Base-by-base conservation (phyloP, 176 grass and related monocot genomes). In the Secale cereale region DNA sequence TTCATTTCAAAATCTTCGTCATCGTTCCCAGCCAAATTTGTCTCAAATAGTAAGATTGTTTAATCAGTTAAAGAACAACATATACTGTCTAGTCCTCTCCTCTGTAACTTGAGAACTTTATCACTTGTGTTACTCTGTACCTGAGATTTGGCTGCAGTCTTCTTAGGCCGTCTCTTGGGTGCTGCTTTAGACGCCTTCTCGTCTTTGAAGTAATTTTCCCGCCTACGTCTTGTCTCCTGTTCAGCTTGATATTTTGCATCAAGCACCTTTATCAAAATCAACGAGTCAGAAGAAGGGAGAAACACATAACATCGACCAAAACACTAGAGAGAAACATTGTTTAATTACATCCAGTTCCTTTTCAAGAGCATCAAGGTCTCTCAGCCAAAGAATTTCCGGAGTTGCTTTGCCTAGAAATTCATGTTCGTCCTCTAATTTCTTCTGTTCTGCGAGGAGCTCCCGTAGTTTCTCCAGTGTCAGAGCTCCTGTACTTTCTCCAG, bases 321-420 rank as follows among this genome's bases (percentile, higher is more conserved):
- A 87, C 22, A 63, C 40, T 1, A 22, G 4, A 33, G 1, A 37
- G 25, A 73, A 46, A 28, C 4, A 43, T 14, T 76, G 26, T 86
- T 17, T 50, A 50, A 50, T 96, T 91, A 99, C 97, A 32, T 94
- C 91, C 68, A 98, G 81, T 78, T 94, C 93, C 70, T 76, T 87
- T 65, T 94, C 96, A 65, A 98, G 64, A 45, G 83, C 83, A 16
- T 95, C 90, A 84, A 98, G 97, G 33, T 95, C 97, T 67, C 74
- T 90, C 64, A 88, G 43, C 97, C 97, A 98, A 82, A 98, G 78
- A 25, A 84, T 74, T 56, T 56, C 88, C 17, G 86, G 86, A 2
- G 68, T 7, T 22, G 93, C 85, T 37, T 79, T 86, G 2, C 68
- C 86, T 28, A 94, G 64, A 79, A 85, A 88, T 14, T 85, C 86